Evolutionary conservation across 2,329 filamentous ascomycete species (phyloP).

Genomic region (Colletotrichum sp.): DNA sequence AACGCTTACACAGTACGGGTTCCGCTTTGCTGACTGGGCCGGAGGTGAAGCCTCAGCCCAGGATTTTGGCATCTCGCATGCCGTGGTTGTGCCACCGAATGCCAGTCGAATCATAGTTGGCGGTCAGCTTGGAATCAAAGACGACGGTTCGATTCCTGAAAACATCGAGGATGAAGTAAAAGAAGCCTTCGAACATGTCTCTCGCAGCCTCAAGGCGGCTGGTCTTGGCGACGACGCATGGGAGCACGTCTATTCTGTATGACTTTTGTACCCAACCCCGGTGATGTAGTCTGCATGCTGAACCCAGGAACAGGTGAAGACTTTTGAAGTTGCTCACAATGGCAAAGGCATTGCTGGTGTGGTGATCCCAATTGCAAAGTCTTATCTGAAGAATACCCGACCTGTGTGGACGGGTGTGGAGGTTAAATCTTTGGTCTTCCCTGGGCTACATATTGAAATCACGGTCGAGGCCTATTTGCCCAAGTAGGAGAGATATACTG

Average conservation of each 20-base stretch:
- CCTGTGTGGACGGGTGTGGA: background rate
- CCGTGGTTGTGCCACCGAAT: background rate
- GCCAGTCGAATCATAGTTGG: background rate
- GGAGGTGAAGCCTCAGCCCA: background rate
- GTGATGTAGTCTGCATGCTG: background rate
- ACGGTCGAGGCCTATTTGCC: background rate
- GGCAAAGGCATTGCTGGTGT: background rate
- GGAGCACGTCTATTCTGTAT: background rate
- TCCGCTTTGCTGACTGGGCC: background rate
- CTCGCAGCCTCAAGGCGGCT: background rate
- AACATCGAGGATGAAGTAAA: background rate
- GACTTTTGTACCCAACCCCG: background rate
- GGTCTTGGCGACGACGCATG: background rate
- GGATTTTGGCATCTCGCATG: background rate
- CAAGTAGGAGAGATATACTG: background rate
- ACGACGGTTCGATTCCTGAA: background rate
- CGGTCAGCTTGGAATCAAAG: background rate
- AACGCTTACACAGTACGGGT: background rate
- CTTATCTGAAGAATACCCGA: background rate
- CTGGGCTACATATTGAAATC: background rate
- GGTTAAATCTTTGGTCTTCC: background rate
- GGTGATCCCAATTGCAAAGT: background rate
- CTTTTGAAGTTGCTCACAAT: background rate
- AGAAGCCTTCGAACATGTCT: background rate
- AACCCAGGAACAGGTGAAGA: background rate